These are phyloP conservation scores for Fraxinus xanthoxyloides DNA, from an alignment of 305 asterid genomes.

Conservation along the genomic window DNA sequence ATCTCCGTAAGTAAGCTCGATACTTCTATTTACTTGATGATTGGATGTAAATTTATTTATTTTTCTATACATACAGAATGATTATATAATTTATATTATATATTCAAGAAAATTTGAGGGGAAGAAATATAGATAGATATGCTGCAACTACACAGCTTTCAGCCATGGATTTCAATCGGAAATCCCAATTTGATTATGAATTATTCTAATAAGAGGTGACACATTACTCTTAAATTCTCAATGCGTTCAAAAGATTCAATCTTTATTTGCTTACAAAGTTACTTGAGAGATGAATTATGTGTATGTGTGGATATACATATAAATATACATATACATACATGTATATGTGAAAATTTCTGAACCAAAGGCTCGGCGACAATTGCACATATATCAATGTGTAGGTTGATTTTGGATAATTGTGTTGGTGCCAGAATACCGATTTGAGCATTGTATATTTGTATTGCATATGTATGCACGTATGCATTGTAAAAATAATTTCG, in stretches of 20 bases:
- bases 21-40: no score
- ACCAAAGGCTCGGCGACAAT: slow-evolving; percentile 11
- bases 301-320: slow-evolving; percentile 15
- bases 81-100: not conserved
- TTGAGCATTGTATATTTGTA: not conserved
- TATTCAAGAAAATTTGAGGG: not conserved
- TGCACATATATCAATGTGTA: not conserved
- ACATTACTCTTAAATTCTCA: not conserved
- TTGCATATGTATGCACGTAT: slow-evolving; percentile 8
- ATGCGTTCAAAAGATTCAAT: slow-evolving; percentile 23
- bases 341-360: slow-evolving; percentile 38
- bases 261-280: slow-evolving; percentile 7
- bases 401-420: not conserved
- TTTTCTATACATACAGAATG: no score
- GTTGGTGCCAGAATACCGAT: not conserved
- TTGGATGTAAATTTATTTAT: no score
- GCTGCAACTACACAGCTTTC: slow-evolving; percentile 47
- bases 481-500: slow-evolving; percentile 2
- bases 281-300: slow-evolving; percentile 19
- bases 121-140: slow-evolving; percentile 27
- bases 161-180: slow-evolving; percentile 38
- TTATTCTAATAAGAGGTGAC: slow-evolving; percentile 39
- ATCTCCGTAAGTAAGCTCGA: no score
- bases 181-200: slow-evolving; percentile 32
- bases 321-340: slow-evolving; percentile 2